phyloP scores from a whole-genome alignment of 768 basidiomycete species.

The Ramaria sp. region DNA sequence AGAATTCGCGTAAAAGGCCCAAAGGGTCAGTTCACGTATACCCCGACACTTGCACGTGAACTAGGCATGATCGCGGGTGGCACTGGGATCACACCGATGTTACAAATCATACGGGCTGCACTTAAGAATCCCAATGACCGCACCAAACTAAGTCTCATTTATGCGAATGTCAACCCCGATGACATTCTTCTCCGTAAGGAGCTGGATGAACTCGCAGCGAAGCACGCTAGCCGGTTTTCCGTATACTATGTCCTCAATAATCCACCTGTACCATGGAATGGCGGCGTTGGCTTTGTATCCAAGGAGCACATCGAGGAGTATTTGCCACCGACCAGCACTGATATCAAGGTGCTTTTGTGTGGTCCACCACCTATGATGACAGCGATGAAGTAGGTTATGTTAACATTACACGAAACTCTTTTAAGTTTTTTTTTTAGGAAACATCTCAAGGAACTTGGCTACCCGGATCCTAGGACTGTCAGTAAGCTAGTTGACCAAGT shows the following conservation, averaged over 20 bases:
- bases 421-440: too few species aligned
- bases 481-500: constrained; percentile 92
- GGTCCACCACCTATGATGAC: constrained; percentile 74
- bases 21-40: constrained; percentile 89
- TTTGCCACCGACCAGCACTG: constrained; percentile 53
- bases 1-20: constrained; percentile 88
- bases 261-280: constrained; percentile 76
- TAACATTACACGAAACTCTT: background rate
- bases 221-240: constrained; percentile 58
- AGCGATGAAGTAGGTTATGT: constrained; percentile 57
- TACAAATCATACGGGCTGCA: constrained; percentile 92
- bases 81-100: constrained; percentile 98
- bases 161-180: constrained; percentile 88
- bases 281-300: constrained; percentile 86
- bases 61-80: constrained; percentile 98
- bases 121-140: constrained; percentile 81
- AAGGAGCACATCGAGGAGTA: constrained; percentile 82
- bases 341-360: constrained; percentile 82
- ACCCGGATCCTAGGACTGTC: constrained; percentile 78
- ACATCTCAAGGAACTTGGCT: constrained; percentile 80
- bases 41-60: constrained; percentile 56
- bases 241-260: constrained; percentile 93
- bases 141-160: constrained; percentile 80
- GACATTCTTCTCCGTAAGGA: constrained; percentile 90
- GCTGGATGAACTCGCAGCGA: constrained; percentile 64